Conservation (phyloP, 2,329 filamentous ascomycete genomes). For the Salinomyces thailandicus region DNA sequence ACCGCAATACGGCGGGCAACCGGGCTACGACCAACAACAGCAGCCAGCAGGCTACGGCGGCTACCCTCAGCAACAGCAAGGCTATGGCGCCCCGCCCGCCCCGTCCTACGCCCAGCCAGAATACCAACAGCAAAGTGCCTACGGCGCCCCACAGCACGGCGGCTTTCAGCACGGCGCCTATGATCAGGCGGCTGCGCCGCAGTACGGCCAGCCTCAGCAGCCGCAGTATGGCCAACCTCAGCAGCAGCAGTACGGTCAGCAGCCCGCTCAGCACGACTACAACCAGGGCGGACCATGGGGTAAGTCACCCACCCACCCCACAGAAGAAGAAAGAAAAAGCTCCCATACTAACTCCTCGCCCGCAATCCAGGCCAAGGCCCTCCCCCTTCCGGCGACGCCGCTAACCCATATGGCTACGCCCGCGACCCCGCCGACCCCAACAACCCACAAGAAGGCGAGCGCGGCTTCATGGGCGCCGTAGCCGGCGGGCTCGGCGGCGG, state of each 20-base stretch:
- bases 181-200: slow-evolving; percentile 5
- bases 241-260: slow-evolving; percentile 13
- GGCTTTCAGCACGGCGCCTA: slow-evolving; percentile 16
- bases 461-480: slow-evolving; percentile 47
- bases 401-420: slow-evolving; percentile 28
- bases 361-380: slow-evolving; percentile 7
- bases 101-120: slow-evolving; percentile 16
- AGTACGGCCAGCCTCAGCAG: slow-evolving; percentile 6
- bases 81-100: slow-evolving; percentile 18
- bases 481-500: slow-evolving; percentile 48
- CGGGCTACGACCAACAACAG: slow-evolving; percentile 11
- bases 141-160: slow-evolving; percentile 9
- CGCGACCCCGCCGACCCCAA: slow-evolving; percentile 29
- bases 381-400: slow-evolving; percentile 27
- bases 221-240: slow-evolving; percentile 18
- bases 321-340: background rate
- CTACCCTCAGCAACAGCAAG: slow-evolving; percentile 18
- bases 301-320: background rate
- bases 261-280: slow-evolving; percentile 18
- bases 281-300: slow-evolving; percentile 24
- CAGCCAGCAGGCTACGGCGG: slow-evolving; percentile 18
- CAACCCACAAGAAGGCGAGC: slow-evolving; percentile 42
- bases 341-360: background rate
- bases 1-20: background rate
- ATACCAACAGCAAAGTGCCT: slow-evolving; percentile 14